Evolutionary conservation across 306 rosid genomes (phyloP), one percentile per base, ranked within the genome.

Genomic region (Quillaja saponaria): DNA sequence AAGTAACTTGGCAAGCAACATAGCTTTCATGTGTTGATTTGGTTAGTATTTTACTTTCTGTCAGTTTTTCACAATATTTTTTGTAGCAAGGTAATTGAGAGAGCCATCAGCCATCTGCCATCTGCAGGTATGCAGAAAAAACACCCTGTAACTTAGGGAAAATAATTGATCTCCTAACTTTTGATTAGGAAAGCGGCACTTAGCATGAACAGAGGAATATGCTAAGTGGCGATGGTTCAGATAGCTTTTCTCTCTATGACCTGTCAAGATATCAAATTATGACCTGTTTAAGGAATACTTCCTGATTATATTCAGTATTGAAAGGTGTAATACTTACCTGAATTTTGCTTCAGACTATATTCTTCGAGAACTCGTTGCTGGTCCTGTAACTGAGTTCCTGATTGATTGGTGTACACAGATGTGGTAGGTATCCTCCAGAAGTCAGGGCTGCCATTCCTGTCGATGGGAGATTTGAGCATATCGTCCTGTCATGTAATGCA

Each of bases 401-500:
- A 15, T 58, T 70, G 41, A 58, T 72, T 74, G 68, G 47, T 67
- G 56, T 62, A 64, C 63, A 57, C 87, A 92, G 98, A 76, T 92
- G 98, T 70, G 98, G 96, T 68, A 86, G 98, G 81, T 92, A 72
- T 83, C 98, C 98, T 72, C 98, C 98, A 13, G 96, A 86, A 68
- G 84, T 92, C 60, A 85, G 95, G 74, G 88, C 98, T 13, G 98
- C 95, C 48, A 86, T 92, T 84, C 98, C 98, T 8, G 98, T 92
- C 62, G 98, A 92, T n/a, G 98, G 95, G 73, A 86, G 98, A 82
- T 92, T 92, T 76, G 98, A 92, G 82, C 98, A 88, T 76, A 92
- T 92, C 47, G 98, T 92, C 68, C 75, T 92, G 84, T 88, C 96
- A 8, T 88, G 96, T 62, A 81, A 88, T 71, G 79, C 96, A 45